Conservation (phyloP, 257 asterid species). For the Solanum clarkiae region DNA sequence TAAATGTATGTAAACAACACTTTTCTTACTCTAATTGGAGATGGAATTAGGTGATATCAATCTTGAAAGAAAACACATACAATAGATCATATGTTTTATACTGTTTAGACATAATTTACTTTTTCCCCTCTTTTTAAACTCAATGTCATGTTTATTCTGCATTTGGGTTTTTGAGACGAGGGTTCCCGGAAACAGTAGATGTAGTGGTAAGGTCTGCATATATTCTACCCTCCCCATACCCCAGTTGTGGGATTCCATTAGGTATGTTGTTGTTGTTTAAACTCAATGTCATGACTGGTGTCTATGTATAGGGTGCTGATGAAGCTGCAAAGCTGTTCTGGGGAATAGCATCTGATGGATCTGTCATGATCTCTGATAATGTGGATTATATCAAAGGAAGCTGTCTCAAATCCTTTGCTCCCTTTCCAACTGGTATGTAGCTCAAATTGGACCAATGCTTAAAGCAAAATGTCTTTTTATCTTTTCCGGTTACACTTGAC, state of each 20-base stretch:
- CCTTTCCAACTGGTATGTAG: conserved; percentile 79
- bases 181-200: too few relatives aligned
- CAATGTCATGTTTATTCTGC: too few relatives aligned
- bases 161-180: too few relatives aligned
- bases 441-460: not conserved
- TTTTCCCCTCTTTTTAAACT: not conserved
- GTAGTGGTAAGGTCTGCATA: too few relatives aligned
- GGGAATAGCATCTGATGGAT: conserved; percentile 80
- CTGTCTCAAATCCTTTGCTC: conserved; percentile 85
- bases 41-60: not conserved
- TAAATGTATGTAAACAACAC: not conserved
- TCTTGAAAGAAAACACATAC: not conserved
- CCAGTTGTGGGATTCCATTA: too few relatives aligned
- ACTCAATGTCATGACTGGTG: not conserved
- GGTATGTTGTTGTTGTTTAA: too few relatives aligned
- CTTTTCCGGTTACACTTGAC: not conserved
- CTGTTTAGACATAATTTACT: not conserved
- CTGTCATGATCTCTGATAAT: conserved; percentile 79
- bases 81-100: not conserved
- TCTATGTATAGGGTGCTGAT: conserved; percentile 57
- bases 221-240: too few relatives aligned
- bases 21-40: not conserved
- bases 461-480: not conserved
- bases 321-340: conserved; percentile 50
- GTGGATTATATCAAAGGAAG: conserved; percentile 49